These are phyloP conservation scores for Parathielavia hyrcaniae DNA, from an alignment of 495 filamentous ascomycete genomes.

Conservation along the genomic window DNA sequence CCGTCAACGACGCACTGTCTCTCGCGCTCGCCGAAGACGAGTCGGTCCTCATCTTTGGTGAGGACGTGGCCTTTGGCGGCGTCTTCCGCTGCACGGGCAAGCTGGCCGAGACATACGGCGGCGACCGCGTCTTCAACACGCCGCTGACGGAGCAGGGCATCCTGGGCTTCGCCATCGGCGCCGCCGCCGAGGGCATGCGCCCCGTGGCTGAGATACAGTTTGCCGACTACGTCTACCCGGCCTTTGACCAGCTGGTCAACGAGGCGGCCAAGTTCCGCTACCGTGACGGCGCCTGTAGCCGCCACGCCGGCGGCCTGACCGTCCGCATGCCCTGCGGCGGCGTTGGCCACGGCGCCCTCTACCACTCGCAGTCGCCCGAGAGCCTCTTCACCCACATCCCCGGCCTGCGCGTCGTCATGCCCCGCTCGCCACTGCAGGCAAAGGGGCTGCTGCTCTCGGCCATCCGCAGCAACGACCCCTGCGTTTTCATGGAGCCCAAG, in stretches of 20 bases:
- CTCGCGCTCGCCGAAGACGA: slow-evolving; percentile 78
- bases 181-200: slow-evolving; percentile 84
- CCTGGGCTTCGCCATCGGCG: slow-evolving; percentile 85
- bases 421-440: slow-evolving; percentile 82
- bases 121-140: slow-evolving; percentile 92
- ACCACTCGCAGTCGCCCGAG: slow-evolving; percentile 93
- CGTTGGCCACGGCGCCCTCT: slow-evolving; percentile 93
- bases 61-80: slow-evolving; percentile 94
- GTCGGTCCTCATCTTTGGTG: slow-evolving; percentile 84
- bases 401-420: slow-evolving; percentile 82
- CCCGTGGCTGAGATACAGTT: slow-evolving; percentile 97
- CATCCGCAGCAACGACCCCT: slow-evolving; percentile 78
- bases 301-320: slow-evolving; percentile 70
- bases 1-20: slow-evolving; percentile 82
- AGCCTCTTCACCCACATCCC: slow-evolving; percentile 88
- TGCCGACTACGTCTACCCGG: slow-evolving; percentile 94
- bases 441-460: slow-evolving; percentile 85
- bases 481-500: slow-evolving; percentile 96
- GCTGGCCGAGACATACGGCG: slow-evolving; percentile 77
- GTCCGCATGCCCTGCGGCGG: slow-evolving; percentile 91
- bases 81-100: slow-evolving; percentile 95
- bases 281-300: slow-evolving; percentile 66
- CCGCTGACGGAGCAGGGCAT: slow-evolving; percentile 93
- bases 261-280: slow-evolving; percentile 93
- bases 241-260: slow-evolving; percentile 96